Evolutionary conservation across 352 stramenopile species (phyloP).

Genomic region (Aphanomyces euteiches): DNA sequence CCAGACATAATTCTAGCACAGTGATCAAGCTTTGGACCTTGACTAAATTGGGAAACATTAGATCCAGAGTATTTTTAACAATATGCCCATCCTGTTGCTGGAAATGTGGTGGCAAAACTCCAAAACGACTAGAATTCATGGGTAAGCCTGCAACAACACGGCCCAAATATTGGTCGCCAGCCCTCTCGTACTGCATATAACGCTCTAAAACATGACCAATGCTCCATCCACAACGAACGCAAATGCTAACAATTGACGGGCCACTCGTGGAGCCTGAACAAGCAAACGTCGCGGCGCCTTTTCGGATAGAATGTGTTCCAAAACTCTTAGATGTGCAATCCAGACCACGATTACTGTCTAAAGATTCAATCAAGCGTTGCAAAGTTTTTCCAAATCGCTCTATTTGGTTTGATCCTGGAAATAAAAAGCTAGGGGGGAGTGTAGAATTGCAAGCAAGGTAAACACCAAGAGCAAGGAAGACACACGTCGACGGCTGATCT

Average conservation of each 20-base stretch:
- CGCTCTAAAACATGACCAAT: slow-evolving; percentile 25
- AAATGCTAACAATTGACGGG: slow-evolving; percentile 24
- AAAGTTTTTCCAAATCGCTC: slow-evolving; percentile 7
- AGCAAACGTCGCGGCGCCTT: slow-evolving; percentile 29
- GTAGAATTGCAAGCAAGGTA: slow-evolving; percentile 25
- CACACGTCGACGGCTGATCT: slow-evolving; percentile 34
- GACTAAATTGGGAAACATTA: neutral
- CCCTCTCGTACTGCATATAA: slow-evolving; percentile 23
- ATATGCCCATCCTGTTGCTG: neutral
- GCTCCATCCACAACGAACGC: slow-evolving; percentile 24
- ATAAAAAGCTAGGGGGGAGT: neutral
- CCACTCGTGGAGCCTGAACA: slow-evolving; percentile 25
- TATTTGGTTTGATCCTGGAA: neutral
- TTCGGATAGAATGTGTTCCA: slow-evolving; percentile 23
- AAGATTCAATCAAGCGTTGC: slow-evolving; percentile 7
- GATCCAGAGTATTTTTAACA: no score
- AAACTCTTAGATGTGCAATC: neutral
- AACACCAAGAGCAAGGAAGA: slow-evolving; percentile 35
- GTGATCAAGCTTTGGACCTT: neutral
- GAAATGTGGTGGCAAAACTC: slow-evolving; percentile 10
- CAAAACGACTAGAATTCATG: slow-evolving; percentile 1
- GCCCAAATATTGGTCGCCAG: slow-evolving; percentile 18
- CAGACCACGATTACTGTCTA: neutral
- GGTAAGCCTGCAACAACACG: slow-evolving; percentile 24
- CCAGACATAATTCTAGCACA: neutral